A percentile compares a stretch with the other conserved stretches of the same genome.
Evolutionary conservation across 2,329 filamentous ascomycete genomes (phyloP).

Genomic region (Dothidotthia symphoricarpi): DNA sequence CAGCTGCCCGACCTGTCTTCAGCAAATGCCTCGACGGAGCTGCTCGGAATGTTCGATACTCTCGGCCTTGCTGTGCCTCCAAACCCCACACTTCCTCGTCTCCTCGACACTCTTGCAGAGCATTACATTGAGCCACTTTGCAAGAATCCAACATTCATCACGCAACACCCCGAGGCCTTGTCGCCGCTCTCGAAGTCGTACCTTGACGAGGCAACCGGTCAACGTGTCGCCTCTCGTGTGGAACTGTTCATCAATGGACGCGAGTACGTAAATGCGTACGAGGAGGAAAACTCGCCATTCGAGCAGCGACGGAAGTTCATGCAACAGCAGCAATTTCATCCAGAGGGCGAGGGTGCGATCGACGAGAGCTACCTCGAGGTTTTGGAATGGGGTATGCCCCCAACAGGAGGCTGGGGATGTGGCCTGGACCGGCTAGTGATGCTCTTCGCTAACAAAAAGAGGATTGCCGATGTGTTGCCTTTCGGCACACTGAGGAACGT

Average conservation of each 20-base stretch:
- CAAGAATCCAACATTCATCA: conserved; percentile 74
- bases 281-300: conserved; percentile 92
- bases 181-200: conserved; percentile 90
- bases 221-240: conserved; percentile 75
- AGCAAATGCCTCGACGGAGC: conserved; percentile 56
- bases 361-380: conserved; percentile 84
- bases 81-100: conserved; percentile 60
- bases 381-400: conserved; percentile 85
- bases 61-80: conserved; percentile 52
- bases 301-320: conserved; percentile 82
- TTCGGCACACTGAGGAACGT: conserved; percentile 79
- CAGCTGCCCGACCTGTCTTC: conserved; percentile 58
- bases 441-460: conserved; percentile 75
- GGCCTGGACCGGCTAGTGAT: conserved; percentile 89
- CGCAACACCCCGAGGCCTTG: conserved; percentile 84
- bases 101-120: conserved; percentile 79
- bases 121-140: conserved; percentile 78
- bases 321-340: conserved; percentile 50
- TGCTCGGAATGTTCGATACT: conserved; percentile 57
- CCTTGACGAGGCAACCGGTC: conserved; percentile 62
- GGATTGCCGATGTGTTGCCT: conserved; percentile 81
- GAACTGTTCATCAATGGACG: conserved; percentile 79
- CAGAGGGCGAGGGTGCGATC: conserved; percentile 45
- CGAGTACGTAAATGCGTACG: conserved; percentile 94
- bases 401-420: conserved; percentile 95